Evolutionary conservation across 495 filamentous ascomycete species (phyloP), one percentile per base, ranked within the genome.

Genomic region (Penicillium antarcticum): DNA sequence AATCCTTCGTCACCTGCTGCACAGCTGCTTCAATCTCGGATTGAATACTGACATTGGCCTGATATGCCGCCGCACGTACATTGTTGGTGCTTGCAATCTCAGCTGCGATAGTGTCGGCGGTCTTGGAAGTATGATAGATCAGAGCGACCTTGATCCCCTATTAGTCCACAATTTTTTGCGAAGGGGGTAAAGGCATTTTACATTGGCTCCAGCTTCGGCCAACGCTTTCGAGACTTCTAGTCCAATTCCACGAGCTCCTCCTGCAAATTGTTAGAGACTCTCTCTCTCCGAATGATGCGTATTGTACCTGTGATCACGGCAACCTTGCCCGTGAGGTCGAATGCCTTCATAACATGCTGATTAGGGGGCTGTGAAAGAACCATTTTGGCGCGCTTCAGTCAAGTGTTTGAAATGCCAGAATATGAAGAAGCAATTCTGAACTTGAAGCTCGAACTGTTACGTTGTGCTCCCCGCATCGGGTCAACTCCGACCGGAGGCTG

Each of bases 211-310:
- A 14, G 87, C 84, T 66, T 95, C 90, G 5, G 89, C 89, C 11
- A 86, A 61, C 4, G 74, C 87, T 42, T 84, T 76, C 12, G 86
- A 86, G 12, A 92, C 80, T 23, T 84, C 84, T 2, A 88, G 75
- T 2, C 90, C 90, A 57, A 95, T 95, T 29, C 89, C 89, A 21
- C 85, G 82, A 13, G 81, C 87, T 16, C 88, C 88, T 6, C 89
- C 89, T 65, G 18, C 1, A 39, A 10, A 18, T 12, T 24, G 29
- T 49, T 17, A 49, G 17, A n/a, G 14, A 14, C 11, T 12, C 0
- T 9, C 29, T 9, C 29, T 11, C 9, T 11, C 7, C 7, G 8
- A 26, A 7, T 34, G 21, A 19, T 2, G 13, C 12, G 0, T 34
- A 5, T 5, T 34, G 6, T 51, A 65, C 66, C 69, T 14, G 70